Evolutionary conservation across 2,329 filamentous ascomycete species (phyloP), one percentile per base, ranked within the genome.

Genomic region (Cladosporium sp.): DNA sequence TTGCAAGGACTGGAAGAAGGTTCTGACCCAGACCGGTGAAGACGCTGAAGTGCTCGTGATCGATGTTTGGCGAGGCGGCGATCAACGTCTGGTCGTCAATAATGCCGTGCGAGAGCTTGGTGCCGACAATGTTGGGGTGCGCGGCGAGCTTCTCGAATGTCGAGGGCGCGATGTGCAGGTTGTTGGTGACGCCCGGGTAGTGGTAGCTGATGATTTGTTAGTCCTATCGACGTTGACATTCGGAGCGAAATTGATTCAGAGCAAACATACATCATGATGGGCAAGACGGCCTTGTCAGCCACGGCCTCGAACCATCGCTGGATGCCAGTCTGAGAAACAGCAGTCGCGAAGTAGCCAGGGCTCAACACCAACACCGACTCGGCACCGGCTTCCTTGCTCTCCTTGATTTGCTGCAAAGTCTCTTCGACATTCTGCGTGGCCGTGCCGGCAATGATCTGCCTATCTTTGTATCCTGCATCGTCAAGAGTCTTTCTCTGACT

Each of bases 41-140:
- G 24, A 80, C 77, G 57, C 73, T 75, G 69, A 86, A 86, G 41
- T 76, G 69, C 2, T 66, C 61, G 59, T 80, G 75, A 64, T 85
- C 78, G 61, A 86, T 83, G 42, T 71, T 63, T 0, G 82, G 82
- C 58, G 76, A 79, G 3, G 76, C 73, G 3, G 79, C 80, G 52
- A 85, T 77, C 63, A 84, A 78, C 4, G 78, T 73, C 62, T 84
- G 82, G 58, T 79, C 74, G n/a, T 81, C 83, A 41, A 85, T 74
- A 61, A 85, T 80, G 44, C 81, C 82, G 64, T 86, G 83, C 0
- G 82, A 85, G 58, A 86, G 78, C 69, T 86, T 86, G 69, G 80
- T 84, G 44, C 83, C 83, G 3, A 85, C 82, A 52, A 86, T 85
- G 61, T 86, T 86, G 24, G 79, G 75, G 63, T 86, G 83, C 49